Percentiles rank a stretch among this genome's conserved stretches.
These are phyloP conservation scores for Penicillium sp. DNA, from an alignment of 2,329 filamentous ascomycete genomes.

Conservation along the genomic window DNA sequence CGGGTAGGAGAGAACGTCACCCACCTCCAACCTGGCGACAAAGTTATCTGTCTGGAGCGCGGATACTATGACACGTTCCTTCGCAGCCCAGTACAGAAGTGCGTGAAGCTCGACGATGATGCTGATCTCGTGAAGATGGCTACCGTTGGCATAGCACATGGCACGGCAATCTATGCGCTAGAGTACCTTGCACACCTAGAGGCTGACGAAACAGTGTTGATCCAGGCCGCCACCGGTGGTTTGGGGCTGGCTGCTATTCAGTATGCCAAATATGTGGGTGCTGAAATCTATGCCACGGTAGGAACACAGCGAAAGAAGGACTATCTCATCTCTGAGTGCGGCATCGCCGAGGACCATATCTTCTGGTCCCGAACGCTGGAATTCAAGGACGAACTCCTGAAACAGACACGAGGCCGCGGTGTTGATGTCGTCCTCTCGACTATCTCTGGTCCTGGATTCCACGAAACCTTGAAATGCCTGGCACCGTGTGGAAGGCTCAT, in stretches of 20 bases:
- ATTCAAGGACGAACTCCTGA: neutral
- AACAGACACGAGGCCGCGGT: neutral
- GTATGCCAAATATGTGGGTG: neutral
- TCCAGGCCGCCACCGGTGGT: neutral
- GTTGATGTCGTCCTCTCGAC: neutral
- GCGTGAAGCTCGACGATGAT: neutral
- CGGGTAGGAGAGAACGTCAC: constrained; percentile 7
- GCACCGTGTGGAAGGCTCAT: neutral
- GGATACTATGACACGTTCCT: constrained; percentile 1
- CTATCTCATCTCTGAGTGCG: neutral
- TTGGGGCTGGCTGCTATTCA: neutral
- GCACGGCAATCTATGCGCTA: neutral
- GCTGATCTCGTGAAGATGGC: constrained; percentile 5
- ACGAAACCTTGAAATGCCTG: neutral
- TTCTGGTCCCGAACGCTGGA: neutral
- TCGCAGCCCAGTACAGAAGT: neutral
- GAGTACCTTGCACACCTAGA: neutral
- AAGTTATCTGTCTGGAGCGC: constrained; percentile 5
- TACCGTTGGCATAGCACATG: neutral
- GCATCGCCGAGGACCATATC: neutral
- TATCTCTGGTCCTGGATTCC: neutral
- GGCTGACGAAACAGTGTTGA: neutral
- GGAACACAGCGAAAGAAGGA: neutral
- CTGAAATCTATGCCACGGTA: neutral
- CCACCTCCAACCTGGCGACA: constrained; percentile 3